Base-by-base conservation (phyloP, 2,329 filamentous ascomycete species). In the Cryphonectria nitschkei region DNA sequence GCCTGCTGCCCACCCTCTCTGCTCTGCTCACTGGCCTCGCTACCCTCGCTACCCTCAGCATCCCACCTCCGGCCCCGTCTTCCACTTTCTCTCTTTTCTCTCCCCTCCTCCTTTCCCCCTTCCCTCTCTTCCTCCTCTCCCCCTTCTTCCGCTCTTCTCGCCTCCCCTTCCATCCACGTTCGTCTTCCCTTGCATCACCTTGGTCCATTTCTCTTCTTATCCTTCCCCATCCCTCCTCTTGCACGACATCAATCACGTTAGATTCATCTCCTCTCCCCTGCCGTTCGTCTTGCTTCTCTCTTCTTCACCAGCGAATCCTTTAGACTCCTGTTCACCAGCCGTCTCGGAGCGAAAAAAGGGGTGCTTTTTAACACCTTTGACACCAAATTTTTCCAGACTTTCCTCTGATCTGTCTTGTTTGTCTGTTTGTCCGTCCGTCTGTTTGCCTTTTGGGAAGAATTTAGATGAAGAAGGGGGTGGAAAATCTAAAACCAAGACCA, bases 61-160 rank as follows among this genome's bases (percentile, higher is more conserved):
- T 63, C 60, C 32, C n/a, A 43, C 61, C 37, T 64, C 61, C 61
- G 37, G 37, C 16, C 16, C 37, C 34, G 60, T 34, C 54, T 22
- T 68, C 62, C 56, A 37, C 43, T 66, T 65, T 60, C 62, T 61
- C 29, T 56, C 46, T 16, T 46, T 46, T 16, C 54, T 46, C 19
- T 26, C 26, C 8, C 19, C 43, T 9, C 26, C n/a, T 16, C 39
- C 32, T 39, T 43, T 7, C 16, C 58, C 22, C 16, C 22, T 8
- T 41, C 60, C 19, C 19, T 61, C 14, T 32, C 34, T 9, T 34
- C 11, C 60, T 8, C 58, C 58, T 19, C 19, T 13, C 9, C 13
- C 26, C 60, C 26, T 54, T 14, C 11, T 29, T 26, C 26, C n/a
- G 4, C 54, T 58, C 29, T n/a, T 54, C n/a, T 14, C 52, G 4